phyloP scores from a whole-genome alignment of 176 grass and related monocot species.

The Typha latifolia region DNA sequence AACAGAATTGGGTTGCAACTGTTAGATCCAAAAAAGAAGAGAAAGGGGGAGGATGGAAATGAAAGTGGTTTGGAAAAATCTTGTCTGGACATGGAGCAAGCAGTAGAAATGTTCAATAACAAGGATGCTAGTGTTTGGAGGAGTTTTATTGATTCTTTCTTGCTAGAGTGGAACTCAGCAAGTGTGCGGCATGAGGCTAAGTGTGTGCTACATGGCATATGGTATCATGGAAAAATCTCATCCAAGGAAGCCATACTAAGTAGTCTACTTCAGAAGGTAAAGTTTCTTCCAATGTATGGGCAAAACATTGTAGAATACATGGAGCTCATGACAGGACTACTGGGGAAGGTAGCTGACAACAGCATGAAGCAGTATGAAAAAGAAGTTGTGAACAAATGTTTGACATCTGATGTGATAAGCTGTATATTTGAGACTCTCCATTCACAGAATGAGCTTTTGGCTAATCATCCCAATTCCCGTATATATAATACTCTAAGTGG shows the following conservation, averaged over 20 bases:
- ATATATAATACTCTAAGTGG: conserved; percentile 83
- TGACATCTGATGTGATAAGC: conserved; percentile 67
- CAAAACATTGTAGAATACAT: conserved; percentile 93
- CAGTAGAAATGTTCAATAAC: conserved; percentile 54
- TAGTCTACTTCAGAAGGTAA: conserved; percentile 68
- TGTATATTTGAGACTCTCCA: conserved; percentile 88
- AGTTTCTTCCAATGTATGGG: conserved; percentile 69
- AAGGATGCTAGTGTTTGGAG: conserved; percentile 60
- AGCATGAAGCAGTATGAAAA: conserved; percentile 54
- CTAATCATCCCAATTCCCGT: conserved; percentile 96
- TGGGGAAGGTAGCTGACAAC: conserved; percentile 62
- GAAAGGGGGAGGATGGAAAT: conserved; percentile 56
- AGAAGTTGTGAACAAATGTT: conserved; percentile 61
- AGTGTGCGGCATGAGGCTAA: conserved; percentile 92
- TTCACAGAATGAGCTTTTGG: conserved; percentile 89
- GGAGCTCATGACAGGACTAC: conserved; percentile 75
- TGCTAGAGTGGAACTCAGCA: conserved; percentile 87
- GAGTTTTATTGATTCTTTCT: conserved; percentile 70
- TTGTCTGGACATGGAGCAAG: conserved; percentile 86
- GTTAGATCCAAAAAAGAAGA: conserved; percentile 74
- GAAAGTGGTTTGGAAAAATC: conserved; percentile 74
- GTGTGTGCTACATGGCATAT: conserved; percentile 78
- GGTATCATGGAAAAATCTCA: conserved; percentile 64
- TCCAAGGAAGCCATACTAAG: conserved; percentile 69
- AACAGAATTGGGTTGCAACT: conserved; percentile 43